phyloP scores from a whole-genome alignment of 2,329 filamentous ascomycete species.

The Colletotrichum cereale region DNA sequence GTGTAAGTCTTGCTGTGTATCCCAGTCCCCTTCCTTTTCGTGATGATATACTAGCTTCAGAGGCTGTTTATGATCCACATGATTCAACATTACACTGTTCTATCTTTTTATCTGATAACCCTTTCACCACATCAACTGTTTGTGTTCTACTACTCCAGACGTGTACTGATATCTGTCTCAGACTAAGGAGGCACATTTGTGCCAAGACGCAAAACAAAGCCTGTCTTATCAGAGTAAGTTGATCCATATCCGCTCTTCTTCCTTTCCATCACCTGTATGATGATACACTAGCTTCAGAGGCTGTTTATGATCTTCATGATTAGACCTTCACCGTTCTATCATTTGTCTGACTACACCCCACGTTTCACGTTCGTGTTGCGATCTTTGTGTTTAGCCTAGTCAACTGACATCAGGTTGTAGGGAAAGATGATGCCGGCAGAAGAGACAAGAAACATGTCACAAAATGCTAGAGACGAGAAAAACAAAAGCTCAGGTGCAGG shows the following conservation, averaged over 20 bases:
- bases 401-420: background rate
- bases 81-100: slow-evolving; percentile 54
- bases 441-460: background rate
- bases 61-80: slow-evolving; percentile 62
- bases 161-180: background rate
- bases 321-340: slow-evolving; percentile 52
- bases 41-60: slow-evolving; percentile 57
- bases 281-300: slow-evolving; percentile 57
- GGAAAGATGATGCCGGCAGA: background rate
- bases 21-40: slow-evolving; percentile 40
- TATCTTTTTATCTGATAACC: slow-evolving; percentile 43
- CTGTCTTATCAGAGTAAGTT: background rate
- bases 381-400: background rate
- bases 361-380: background rate
- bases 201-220: background rate
- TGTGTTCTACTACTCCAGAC: slow-evolving; percentile 16
- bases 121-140: too few relatives aligned
- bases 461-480: background rate
- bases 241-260: background rate
- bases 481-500: slow-evolving; percentile 4
- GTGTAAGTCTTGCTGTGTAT: background rate
- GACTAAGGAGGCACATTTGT: background rate
- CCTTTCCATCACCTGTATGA: slow-evolving; percentile 48
- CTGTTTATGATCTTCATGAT: slow-evolving; percentile 62
- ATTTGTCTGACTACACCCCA: slow-evolving; percentile 37